Conservation (phyloP, 805 yeast species). For the Kuraishia ogatae region DNA sequence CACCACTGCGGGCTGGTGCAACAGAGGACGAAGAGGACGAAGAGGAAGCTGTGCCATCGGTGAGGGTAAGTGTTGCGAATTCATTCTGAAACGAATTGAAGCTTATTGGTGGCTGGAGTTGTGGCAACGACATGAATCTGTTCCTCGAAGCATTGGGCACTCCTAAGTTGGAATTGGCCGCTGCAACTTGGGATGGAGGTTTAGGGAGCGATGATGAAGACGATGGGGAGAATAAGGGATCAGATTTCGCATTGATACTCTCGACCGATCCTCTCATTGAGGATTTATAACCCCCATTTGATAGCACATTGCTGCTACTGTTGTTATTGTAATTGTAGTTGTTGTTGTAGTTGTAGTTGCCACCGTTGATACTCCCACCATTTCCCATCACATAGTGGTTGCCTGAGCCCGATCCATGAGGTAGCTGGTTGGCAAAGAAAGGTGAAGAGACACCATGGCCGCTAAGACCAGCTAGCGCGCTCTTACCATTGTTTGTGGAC, state of each 20-base stretch:
- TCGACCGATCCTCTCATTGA: background rate
- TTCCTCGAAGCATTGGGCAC: slow-evolving; percentile 2
- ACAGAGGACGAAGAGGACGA: background rate
- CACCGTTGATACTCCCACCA: background rate
- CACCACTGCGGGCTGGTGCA: background rate
- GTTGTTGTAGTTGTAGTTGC: too few relatives aligned
- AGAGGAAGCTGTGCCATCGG: background rate
- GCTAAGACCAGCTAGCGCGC: background rate
- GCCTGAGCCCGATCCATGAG: background rate
- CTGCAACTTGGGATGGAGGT: background rate
- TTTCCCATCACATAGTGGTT: background rate
- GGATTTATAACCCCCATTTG: background rate
- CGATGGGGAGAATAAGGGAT: background rate
- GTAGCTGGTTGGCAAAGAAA: background rate
- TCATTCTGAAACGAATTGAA: slow-evolving; percentile 1
- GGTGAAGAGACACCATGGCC: background rate
- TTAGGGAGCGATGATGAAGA: background rate
- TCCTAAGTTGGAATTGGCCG: slow-evolving; percentile 1
- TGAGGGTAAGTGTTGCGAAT: background rate
- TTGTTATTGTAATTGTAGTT: background rate
- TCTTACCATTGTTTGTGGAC: background rate
- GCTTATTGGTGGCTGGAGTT: slow-evolving; percentile 6
- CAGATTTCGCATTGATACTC: background rate
- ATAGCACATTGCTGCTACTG: background rate
- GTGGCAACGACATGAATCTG: slow-evolving; percentile 8